Evolutionary conservation across 345 rosid genomes (phyloP), one percentile per base, ranked within the genome.

Genomic region (Gynandropsis gynandra): DNA sequence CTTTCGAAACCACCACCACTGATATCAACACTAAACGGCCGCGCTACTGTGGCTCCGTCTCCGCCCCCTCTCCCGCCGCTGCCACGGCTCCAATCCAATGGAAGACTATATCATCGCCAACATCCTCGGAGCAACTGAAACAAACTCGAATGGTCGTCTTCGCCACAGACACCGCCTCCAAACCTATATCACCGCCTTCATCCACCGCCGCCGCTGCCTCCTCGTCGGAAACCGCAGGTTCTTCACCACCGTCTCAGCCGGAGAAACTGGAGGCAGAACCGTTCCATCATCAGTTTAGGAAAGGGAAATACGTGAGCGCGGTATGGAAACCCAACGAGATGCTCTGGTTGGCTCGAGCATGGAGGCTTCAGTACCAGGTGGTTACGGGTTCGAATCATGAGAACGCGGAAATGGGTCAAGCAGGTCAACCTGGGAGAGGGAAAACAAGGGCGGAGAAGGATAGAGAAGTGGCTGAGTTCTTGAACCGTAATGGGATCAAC

Each of bases 261-360:
- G 67, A 81, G 9, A 64, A 50, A 39, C 34, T 72, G 11, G 83
- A 78, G 50, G 64, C 58, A 21, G 80, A 76, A 20, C 73, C 69
- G 17, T 68, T 69, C 46, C 87, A 76, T 10, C 78, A 71, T 50
- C 95, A 92, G 59, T 75, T 76, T 27, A 68, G 98, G 21, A 92
- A 92, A 63, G 95, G 98, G 7, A 92, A 92, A 47, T 92, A 80
- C 57, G 97, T 92, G 24, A 92, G 98, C 66, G 97, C 98, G 12
- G 94, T 92, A 50, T 92, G 98, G 98, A 92, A 87, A 67, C 98
- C 98, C 36, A 74, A 83, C 69, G 98, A 92, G 67, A 92, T 92
- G 98, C 58, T 92, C 38, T 92, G 94, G 95, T 49, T 85, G 49
- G 98, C 98, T 33, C 76, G 87, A 75, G 98, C 90, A 24, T 87